Base-by-base conservation (phyloP, 2,329 filamentous ascomycete genomes). In the Alternaria brassicae region DNA sequence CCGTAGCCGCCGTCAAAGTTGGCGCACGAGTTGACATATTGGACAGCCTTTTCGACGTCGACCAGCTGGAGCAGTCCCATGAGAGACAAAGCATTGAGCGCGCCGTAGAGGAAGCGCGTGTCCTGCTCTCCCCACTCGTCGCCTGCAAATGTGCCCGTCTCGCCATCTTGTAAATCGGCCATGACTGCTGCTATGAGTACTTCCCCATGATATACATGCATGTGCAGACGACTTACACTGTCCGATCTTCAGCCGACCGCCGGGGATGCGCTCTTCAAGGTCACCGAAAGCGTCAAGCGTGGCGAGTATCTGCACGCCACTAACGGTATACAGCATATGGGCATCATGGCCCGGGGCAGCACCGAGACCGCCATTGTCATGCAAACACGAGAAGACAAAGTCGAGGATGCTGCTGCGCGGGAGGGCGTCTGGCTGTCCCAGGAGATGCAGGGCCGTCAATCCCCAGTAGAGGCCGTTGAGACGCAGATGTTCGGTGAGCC, bases 381-480 rank as follows among this genome's bases (percentile, higher is more conserved):
- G 89, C 80, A 97, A 89, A 70, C 95, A 99, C n/a, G 91, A 93
- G 50, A 97, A 85, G n/a, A 98, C 91, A 79, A 96, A 99, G 68
- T 93, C 88, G 72, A 99, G 89, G 23, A 95, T 91, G 62, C 91
- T 88, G 53, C 89, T 84, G 53, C 91, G 88, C 10, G 94, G 90
- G 9, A 99, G 86, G 3, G 90, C 92, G 62, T 96, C 88, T 1
- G 93, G 92, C 56, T 86, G 89, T 48, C 89, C 87, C 59, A 99
- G 87, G 27, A 98, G 85, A 81, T 97, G 91, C 39, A 98, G 85
- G 6, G 94, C 90, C 6, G 89, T 95, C 57, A 99, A 81, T 13
- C 95, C 95, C 95, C 95, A 99, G 80, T 99, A 99, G 47, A 99
- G 86, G 42, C 95, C 95, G 77, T 95, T 97, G 58, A 99, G 86